Evolutionary conservation across 202 grass and related monocot genomes (phyloP), one percentile per base, ranked within the genome.

Genomic region (Hordeum pubiflorum): DNA sequence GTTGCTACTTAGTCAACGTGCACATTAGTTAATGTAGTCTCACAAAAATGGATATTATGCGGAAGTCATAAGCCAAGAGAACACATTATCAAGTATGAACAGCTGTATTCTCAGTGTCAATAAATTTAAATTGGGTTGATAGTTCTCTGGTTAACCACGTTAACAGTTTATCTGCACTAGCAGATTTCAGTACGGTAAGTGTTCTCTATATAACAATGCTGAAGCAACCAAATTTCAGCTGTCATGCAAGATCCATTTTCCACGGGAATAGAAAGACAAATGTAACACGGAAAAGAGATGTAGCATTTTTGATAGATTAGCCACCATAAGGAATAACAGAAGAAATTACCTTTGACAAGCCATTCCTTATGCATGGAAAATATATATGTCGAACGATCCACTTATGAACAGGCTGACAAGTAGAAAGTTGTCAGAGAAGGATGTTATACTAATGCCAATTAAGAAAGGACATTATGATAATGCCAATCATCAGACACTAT

Each of bases 321-420:
- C 10, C 31, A 65, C 15, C 15, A 10, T 9, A 57, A 66, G 12
- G 24, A 64, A 71, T 75, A 29, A 57, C 7, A 48, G 12, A 79
- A 69, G 60, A 69, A 54, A 84, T 87, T 94, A 91, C 96, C 96
- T 89, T 99, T 71, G 90, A 33, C 7, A 91, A 81, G 15, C 96
- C 96, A 72, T 81, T 89, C 86, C 92, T 89, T 85, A 98, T 89
- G 80, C 92, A 95, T 44, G 96, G 96, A 82, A 93, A 93, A 86
- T 95, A 98, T 86, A 95, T 64, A 74, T 98, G 96, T 14, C 96
- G 89, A 63, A 98, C 46, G 78, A 98, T 88, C 96, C 96, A 98
- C 83, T 83, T 98, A 87, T 98, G 96, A 82, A 98, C 96, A 77
- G 96, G 96, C 96, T 98, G 90, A 62, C n/a, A 86, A 20, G 36